Evolutionary conservation across 768 basidiomycete genomes (phyloP).

Genomic region (Tremella fuciformis): DNA sequence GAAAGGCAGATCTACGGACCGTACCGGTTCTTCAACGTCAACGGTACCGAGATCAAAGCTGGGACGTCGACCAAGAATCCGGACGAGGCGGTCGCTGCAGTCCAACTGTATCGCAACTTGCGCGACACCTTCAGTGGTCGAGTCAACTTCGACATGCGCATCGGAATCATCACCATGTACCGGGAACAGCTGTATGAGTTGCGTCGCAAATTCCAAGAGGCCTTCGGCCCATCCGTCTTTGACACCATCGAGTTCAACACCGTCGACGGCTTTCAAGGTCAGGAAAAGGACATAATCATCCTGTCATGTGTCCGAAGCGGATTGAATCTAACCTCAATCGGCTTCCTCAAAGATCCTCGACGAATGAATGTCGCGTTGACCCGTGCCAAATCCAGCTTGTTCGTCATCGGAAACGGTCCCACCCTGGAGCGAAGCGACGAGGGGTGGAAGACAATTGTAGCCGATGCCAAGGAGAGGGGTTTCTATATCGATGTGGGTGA

Average conservation of each 20-base stretch:
- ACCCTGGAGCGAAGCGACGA: slow-evolving; percentile 83
- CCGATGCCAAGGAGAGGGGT: slow-evolving; percentile 67
- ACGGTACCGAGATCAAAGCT: slow-evolving; percentile 64
- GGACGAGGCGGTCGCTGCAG: slow-evolving; percentile 70
- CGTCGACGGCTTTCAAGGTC: slow-evolving; percentile 98
- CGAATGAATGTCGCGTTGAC: slow-evolving; percentile 99
- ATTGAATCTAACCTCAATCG: slow-evolving; percentile 72
- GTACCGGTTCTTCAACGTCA: slow-evolving; percentile 85
- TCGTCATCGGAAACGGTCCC: slow-evolving; percentile 83
- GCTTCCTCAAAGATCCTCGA: slow-evolving; percentile 81
- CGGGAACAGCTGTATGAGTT: slow-evolving; percentile 80
- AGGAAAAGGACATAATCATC: slow-evolving; percentile 98
- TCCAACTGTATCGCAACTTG: slow-evolving; percentile 71
- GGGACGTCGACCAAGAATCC: slow-evolving; percentile 74
- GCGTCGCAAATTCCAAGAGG: slow-evolving; percentile 63
- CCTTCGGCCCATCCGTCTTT: slow-evolving; percentile 69
- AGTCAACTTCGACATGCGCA: slow-evolving; percentile 59
- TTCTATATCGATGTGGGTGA: slow-evolving; percentile 64
- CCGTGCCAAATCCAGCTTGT: slow-evolving; percentile 90
- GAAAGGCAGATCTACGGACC: slow-evolving; percentile 68
- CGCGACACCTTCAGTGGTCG: slow-evolving; percentile 58
- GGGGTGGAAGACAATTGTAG: slow-evolving; percentile 73
- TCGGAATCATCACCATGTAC: slow-evolving; percentile 89
- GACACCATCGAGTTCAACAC: slow-evolving; percentile 87
- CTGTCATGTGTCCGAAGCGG: slow-evolving; percentile 94